A percentile compares a stretch with the other conserved stretches of the same genome.
Evolutionary conservation across 257 asterid species (phyloP).

Genomic region (Mitragyna speciosa): DNA sequence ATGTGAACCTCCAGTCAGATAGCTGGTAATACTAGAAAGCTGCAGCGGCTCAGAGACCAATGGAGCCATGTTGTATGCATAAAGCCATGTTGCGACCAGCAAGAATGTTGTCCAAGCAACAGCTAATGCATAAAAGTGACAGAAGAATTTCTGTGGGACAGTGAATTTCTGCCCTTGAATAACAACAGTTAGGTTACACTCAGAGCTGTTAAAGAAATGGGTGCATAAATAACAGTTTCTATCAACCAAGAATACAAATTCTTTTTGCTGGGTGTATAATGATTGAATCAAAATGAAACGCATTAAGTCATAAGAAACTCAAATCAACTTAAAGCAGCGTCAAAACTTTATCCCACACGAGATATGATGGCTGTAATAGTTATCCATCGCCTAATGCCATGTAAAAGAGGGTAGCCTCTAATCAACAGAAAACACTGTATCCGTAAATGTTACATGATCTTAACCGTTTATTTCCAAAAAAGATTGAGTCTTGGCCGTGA

Average conservation of each 20-base stretch:
- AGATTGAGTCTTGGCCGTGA: not conserved
- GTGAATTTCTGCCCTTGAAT: conserved; percentile 55
- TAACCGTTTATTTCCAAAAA: not conserved
- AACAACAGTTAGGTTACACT: not conserved
- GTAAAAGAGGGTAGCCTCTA: not conserved
- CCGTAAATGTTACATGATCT: not conserved
- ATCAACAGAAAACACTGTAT: not conserved
- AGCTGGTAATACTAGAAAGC: conserved; percentile 59
- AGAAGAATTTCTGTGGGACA: conserved; percentile 76
- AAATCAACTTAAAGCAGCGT: not conserved
- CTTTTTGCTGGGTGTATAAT: not conserved
- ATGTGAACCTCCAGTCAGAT: conserved; percentile 63
- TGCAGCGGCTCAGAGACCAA: conserved; percentile 40
- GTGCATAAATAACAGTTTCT: not conserved
- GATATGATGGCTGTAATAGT: not conserved
- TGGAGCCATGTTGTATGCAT: conserved; percentile 51
- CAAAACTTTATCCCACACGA: not conserved
- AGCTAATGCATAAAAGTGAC: conserved; percentile 75
- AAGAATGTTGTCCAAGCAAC: conserved; percentile 66
- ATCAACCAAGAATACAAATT: not conserved
- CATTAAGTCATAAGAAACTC: not conserved
- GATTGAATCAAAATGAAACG: not conserved
- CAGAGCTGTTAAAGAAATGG: not conserved
- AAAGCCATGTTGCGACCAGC: conserved; percentile 67
- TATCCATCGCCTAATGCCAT: not conserved